Evolutionary conservation across 805 yeast species (phyloP), one percentile per base, ranked within the genome.

Genomic region (Saccharomyces jurei): DNA sequence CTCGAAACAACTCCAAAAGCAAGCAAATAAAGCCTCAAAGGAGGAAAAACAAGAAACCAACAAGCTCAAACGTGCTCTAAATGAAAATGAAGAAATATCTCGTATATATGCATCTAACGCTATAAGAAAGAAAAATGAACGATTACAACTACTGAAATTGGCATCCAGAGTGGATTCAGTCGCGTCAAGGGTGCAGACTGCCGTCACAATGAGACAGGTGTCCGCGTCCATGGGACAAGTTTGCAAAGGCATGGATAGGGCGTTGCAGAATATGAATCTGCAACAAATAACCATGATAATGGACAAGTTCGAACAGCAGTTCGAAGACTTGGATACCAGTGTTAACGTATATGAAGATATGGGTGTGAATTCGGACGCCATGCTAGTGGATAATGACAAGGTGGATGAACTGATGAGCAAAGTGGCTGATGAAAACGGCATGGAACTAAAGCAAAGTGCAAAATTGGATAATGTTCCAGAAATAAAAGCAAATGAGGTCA

Each of bases 371-470:
- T 89, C 94, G 52, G 89, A 88, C 63, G 97, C 97, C 0, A 79
- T 87, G 52, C 80, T 87, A 41, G 91, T 96, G 4, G 98, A 97
- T 6, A 96, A 89, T 68, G 98, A 92, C 55, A 94, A 91, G 59
- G 99, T 92, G 36, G 97, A 94, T 66, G 80, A 86, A 56, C 75
- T 92, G 66, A 80, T 92, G 87, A 89, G 79, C 65, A 89, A 88
- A 69, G 91, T 94, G 14, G 98, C 98, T 0, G 98, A 92, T 68
- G 98, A 92, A 68, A 97, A 97, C 0, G 99, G 99, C 2, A 76
- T 94, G 47, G 98, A 94, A 68, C 77, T 91, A 75, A 84, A 85
- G 63, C 97, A 91, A 63, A 86, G 89, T 51, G 81, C 95, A 58
- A 77, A 74, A 14, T 71, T 74, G 28, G 76, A 75, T 30, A 63